phyloP scores from a whole-genome alignment of 108 stramenopile species.

The Nitzschia sp. region DNA sequence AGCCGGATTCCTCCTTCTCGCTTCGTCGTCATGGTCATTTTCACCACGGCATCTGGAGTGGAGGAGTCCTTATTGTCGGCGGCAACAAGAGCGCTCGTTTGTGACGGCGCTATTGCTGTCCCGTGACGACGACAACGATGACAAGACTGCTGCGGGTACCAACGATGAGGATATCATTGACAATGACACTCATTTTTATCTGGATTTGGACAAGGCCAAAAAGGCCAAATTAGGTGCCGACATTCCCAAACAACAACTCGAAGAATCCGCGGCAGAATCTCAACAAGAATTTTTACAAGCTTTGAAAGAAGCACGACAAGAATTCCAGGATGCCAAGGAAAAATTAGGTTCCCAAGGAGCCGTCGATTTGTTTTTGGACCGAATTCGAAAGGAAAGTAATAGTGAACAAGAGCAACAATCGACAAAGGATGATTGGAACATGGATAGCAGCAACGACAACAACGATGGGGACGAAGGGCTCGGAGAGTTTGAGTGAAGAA shows the following conservation, averaged over 20 bases:
- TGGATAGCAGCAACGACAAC: too few relatives aligned
- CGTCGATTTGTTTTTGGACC: slow-evolving; percentile 1
- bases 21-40: too few relatives aligned
- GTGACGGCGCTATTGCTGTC: too few relatives aligned
- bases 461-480: too few relatives aligned
- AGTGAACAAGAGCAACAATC: too few relatives aligned
- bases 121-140: slow-evolving; percentile 2
- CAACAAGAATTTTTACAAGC: slow-evolving; percentile 14
- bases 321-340: slow-evolving; percentile 15
- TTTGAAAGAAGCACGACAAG: background rate
- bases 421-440: too few relatives aligned
- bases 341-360: background rate
- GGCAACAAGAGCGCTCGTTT: too few relatives aligned
- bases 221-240: slow-evolving; percentile 10
- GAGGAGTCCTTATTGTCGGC: too few relatives aligned
- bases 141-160: background rate
- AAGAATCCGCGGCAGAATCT: background rate
- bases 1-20: too few relatives aligned
- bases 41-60: too few relatives aligned
- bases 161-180: background rate
- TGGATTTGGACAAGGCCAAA: slow-evolving; percentile 6
- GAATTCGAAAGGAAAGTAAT: slow-evolving; percentile 20
- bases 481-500: too few relatives aligned
- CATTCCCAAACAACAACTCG: slow-evolving; percentile 9
- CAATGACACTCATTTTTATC: background rate